Percentiles rank a stretch among this genome's conserved stretches.
These are phyloP conservation scores for Alternaria angustiovoidea DNA, from an alignment of 2,329 filamentous ascomycete genomes.

Conservation along the genomic window DNA sequence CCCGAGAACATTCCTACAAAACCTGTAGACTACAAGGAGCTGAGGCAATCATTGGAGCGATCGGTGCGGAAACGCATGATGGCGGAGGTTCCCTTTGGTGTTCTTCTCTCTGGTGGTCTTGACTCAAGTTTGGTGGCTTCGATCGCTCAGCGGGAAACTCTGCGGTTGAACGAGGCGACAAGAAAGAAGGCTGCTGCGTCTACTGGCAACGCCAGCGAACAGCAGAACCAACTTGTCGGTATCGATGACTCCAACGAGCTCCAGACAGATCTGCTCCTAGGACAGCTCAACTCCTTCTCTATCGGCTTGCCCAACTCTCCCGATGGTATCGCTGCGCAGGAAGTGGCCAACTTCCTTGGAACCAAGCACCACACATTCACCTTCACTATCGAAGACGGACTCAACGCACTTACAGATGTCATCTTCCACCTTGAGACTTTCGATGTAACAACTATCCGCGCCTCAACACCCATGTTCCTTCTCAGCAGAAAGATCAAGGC, in stretches of 20 bases:
- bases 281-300: constrained; percentile 97
- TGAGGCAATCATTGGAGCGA: constrained; percentile 85
- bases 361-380: constrained; percentile 99
- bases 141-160: constrained; percentile 92
- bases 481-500: constrained; percentile 99
- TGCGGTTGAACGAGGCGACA: constrained; percentile 74
- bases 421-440: constrained; percentile 98
- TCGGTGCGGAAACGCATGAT: constrained; percentile 96
- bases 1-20: constrained; percentile 77
- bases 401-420: constrained; percentile 95
- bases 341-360: constrained; percentile 95
- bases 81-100: constrained; percentile 98
- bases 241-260: constrained; percentile 93
- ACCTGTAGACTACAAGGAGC: constrained; percentile 81
- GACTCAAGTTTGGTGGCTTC: constrained; percentile 95
- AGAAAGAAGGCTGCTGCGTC: constrained; percentile 50
- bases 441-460: constrained; percentile 97
- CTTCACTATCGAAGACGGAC: constrained; percentile 95
- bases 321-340: constrained; percentile 87
- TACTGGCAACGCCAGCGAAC: constrained; percentile 32
- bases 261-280: constrained; percentile 87
- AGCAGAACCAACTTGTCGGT: constrained; percentile 72
- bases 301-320: constrained; percentile 94
- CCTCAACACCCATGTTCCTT: constrained; percentile 98
- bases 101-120: constrained; percentile 90